phyloP scores from a whole-genome alignment of 1,139 yeast genomes.

The Candida buenavistaensis region DNA sequence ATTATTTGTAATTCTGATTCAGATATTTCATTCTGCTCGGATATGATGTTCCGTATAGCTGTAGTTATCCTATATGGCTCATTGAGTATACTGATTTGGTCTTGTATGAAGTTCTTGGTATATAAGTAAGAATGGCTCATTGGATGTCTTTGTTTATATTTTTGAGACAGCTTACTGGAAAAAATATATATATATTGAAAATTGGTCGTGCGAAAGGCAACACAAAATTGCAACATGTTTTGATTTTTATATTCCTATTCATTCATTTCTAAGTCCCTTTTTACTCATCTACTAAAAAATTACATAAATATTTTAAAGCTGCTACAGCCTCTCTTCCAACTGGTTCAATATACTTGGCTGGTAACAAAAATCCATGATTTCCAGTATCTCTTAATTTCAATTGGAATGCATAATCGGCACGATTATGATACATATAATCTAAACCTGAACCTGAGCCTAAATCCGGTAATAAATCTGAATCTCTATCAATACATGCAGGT shows the following conservation, averaged over 20 bases:
- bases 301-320: slow-evolving; percentile 60
- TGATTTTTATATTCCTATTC: too few species aligned
- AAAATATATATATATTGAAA: too few species aligned
- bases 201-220: too few species aligned
- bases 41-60: slow-evolving; percentile 15
- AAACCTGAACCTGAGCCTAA: slow-evolving; percentile 80
- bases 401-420: slow-evolving; percentile 84
- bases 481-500: slow-evolving; percentile 79
- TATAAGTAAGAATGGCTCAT: slow-evolving; percentile 24
- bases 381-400: slow-evolving; percentile 82
- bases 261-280: too few species aligned
- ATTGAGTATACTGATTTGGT: slow-evolving; percentile 24
- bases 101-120: slow-evolving; percentile 32
- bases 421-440: slow-evolving; percentile 81
- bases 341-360: slow-evolving; percentile 67
- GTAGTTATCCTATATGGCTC: slow-evolving; percentile 24
- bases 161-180: too few species aligned
- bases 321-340: slow-evolving; percentile 76
- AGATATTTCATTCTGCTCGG: slow-evolving; percentile 16
- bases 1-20: slow-evolving; percentile 23
- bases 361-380: slow-evolving; percentile 78
- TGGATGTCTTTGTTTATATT: neutral
- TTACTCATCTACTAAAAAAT: slow-evolving; percentile 4
- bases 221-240: too few species aligned
- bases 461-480: slow-evolving; percentile 68